These are phyloP conservation scores for Nicotiana sylvestris DNA, from an alignment of 257 asterid species.

Conservation along the genomic window DNA sequence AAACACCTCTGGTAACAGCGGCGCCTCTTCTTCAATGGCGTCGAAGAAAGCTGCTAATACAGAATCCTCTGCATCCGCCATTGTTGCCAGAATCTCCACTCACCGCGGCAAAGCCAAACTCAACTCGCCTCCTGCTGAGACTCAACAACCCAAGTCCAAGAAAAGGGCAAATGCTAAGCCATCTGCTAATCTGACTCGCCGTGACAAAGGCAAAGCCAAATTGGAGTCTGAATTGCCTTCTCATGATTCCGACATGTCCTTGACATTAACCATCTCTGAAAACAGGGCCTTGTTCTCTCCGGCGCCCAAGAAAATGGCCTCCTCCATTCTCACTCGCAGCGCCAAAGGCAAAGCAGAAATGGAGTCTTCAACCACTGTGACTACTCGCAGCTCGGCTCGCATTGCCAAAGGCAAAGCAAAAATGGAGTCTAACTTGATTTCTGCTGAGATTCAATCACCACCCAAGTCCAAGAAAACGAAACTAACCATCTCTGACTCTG, in stretches of 20 bases:
- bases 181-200: background rate
- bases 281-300: background rate
- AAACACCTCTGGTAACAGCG: background rate
- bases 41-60: background rate
- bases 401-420: background rate
- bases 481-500: background rate
- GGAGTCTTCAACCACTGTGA: too few species aligned
- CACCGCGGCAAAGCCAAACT: background rate
- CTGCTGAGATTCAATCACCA: too few species aligned
- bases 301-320: background rate
- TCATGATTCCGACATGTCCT: too few species aligned
- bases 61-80: background rate
- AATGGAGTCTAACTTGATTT: background rate
- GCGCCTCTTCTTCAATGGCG: background rate
- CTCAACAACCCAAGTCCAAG: background rate
- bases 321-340: background rate
- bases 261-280: background rate
- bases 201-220: background rate
- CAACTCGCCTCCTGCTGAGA: background rate
- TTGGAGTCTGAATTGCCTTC: background rate
- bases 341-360: too few species aligned
- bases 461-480: background rate
- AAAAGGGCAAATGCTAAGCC: background rate
- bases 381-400: too few species aligned
- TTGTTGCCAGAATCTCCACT: background rate